Evolutionary conservation across 306 rosid species (phyloP), one percentile per base, ranked within the genome.

Genomic region (Vachellia collinsii): DNA sequence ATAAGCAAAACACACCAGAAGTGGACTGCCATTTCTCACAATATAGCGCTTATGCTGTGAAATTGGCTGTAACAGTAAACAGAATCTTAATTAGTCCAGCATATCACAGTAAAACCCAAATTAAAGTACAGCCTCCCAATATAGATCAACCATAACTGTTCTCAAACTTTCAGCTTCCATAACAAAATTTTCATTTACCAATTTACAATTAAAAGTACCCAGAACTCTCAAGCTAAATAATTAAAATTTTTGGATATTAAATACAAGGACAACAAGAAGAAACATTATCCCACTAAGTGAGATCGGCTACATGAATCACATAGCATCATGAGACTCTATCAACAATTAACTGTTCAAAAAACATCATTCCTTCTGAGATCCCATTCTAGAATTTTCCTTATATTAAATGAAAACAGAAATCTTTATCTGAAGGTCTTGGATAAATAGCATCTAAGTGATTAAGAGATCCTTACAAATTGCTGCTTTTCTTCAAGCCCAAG

Each of bases 31-130:
- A 61, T 93, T 84, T 89, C 90, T 89, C 79, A 89, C 99, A 70
- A 95, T 86, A 83, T 93, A 95, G 72, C 95, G 94, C 75, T 95
- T 95, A 76, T 88, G 91, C 85, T 93, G 99, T 62, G 97, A 90
- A 74, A 91, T 85, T 58, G 99, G 98, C 99, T 95, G 92, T 64
- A 84, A 77, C 37, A 79, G 62, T 22, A 81, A 74, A 83, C 41
- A 86, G 66, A 34, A 73, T 69, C 61, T 64, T 73, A 67, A 70
- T 23, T 46, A 68, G 74, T 42, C 37, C 14, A 44, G n/a, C 11
- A 8, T 42, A 70, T 43, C 39, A 70, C 54, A 5, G 74, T 3
- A 70, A 58, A 63, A 61, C 66, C 56, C 22, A 43, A 81, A 25
- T 17, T 70, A 20, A 37, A 20, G 75, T 63, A 72, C 77, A 58